Conservation (phyloP, 2,329 filamentous ascomycete species). For the Penicillium sp. region DNA sequence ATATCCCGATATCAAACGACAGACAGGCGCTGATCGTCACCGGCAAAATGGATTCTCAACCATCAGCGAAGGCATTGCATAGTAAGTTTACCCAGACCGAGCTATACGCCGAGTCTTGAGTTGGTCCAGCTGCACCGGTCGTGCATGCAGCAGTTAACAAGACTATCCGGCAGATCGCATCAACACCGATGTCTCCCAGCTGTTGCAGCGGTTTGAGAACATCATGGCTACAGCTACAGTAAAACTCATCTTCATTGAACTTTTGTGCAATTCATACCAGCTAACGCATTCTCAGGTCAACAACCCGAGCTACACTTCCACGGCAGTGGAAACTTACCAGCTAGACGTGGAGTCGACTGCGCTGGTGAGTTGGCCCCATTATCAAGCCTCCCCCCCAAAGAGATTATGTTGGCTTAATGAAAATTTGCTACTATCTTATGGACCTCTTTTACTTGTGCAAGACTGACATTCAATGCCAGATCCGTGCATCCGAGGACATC, state of each 20-base stretch:
- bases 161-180: slow-evolving; percentile 41
- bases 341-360: slow-evolving; percentile 61
- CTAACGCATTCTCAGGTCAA: slow-evolving; percentile 41
- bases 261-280: not conserved
- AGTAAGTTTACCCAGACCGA: slow-evolving; percentile 16
- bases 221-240: slow-evolving; percentile 57
- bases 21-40: not conserved
- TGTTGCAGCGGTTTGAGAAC: slow-evolving; percentile 57
- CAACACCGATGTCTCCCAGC: slow-evolving; percentile 46
- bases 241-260: slow-evolving; percentile 8
- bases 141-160: not conserved
- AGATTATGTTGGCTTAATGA: not conserved
- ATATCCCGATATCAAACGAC: not conserved
- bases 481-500: slow-evolving; percentile 63
- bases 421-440: not conserved
- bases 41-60: slow-evolving; percentile 36
- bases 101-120: not conserved
- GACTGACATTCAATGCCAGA: slow-evolving; percentile 38
- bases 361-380: slow-evolving; percentile 46
- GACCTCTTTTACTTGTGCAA: not conserved
- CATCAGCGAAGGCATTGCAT: slow-evolving; percentile 30
- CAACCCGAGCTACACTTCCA: slow-evolving; percentile 55
- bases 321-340: slow-evolving; percentile 59
- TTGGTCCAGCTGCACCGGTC: not conserved
- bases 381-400: too few relatives aligned